Base-by-base conservation (phyloP, 805 yeast species). In the Ogataea pini region DNA sequence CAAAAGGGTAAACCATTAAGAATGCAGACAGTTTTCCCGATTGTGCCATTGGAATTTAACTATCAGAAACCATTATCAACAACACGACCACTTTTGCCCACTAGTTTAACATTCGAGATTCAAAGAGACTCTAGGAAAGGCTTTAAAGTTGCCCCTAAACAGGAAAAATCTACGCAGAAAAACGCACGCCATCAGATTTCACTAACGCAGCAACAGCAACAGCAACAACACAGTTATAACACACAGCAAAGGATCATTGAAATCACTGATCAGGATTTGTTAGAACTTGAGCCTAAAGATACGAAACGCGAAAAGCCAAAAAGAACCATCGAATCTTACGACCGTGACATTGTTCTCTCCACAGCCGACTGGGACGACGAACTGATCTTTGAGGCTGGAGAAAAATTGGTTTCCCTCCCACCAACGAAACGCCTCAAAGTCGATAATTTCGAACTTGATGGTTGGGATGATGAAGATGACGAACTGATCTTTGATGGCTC, bases 331-430 rank as follows among this genome's bases (percentile, higher is more conserved):
- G 61, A 65, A 0, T 70, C 68, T 3, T 79, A 67, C 52, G 67
- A 79, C 27, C 79, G 78, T 34, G 86, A 83, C 50, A 60, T 85
- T 43, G 69, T 85, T 2, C 68, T 87, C 18, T 84, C 91, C 0
- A 76, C 90, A 0, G 85, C 86, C 14, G 89, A 85, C 49, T 88
- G 96, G 96, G 82, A 86, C 55, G 87, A 83, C 57, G 82, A 80
- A 22, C 71, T 68, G 9, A 80, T 85, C 18, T 71, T 85, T 13
- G 79, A 79, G 37, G 82, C 79, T 4, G 72, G 70, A 3, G 72
- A 65, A 5, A 28, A 28, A 10, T 4, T 12, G 12, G 39, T 19
- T 7, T 34, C 36, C 6, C 24, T 54, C 5, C 61, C 62, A 6
- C 51, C 57, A 2, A 31, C 60, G 1, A 68, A 65, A 43, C 62